Evolutionary conservation across 2,329 filamentous ascomycete species (phyloP).

Genomic region (Pestalotiopsis sp.): DNA sequence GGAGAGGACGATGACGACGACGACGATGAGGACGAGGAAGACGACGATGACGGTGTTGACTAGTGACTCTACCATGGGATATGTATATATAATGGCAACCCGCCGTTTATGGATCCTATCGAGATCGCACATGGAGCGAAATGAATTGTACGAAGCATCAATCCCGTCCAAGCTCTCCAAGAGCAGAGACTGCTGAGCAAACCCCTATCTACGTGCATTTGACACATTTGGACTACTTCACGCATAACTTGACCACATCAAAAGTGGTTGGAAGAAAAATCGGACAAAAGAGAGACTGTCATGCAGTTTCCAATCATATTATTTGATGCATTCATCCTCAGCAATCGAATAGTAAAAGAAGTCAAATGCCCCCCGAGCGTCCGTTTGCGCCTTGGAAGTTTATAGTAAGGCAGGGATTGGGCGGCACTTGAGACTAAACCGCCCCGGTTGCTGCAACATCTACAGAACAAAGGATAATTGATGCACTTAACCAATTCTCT

Average conservation of each 20-base stretch:
- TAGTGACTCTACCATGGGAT: constrained; percentile 16
- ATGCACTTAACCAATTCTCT: constrained; percentile 10
- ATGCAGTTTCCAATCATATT: no score
- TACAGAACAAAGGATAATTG: not conserved
- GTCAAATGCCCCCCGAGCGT: no score
- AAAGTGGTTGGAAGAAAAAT: no score
- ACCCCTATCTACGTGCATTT: no score
- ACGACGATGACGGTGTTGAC: constrained; percentile 41
- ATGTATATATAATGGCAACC: not conserved
- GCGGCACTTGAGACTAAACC: not conserved
- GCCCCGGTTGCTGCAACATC: not conserved
- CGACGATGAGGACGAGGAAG: constrained; percentile 57
- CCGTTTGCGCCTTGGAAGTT: not conserved
- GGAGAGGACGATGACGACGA: constrained; percentile 70
- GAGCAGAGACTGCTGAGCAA: no score
- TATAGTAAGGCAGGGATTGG: not conserved
- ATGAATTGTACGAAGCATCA: not conserved
- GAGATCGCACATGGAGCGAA: not conserved
- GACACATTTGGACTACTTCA: no score
- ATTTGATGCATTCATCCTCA: no score
- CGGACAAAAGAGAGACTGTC: no score
- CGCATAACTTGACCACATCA: no score
- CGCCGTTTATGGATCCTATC: not conserved
- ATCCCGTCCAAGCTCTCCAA: no score
- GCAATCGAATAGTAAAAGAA: no score